These are phyloP conservation scores for Metarhizium guizhouense DNA, from an alignment of 2,329 filamentous ascomycete genomes.

Conservation along the genomic window DNA sequence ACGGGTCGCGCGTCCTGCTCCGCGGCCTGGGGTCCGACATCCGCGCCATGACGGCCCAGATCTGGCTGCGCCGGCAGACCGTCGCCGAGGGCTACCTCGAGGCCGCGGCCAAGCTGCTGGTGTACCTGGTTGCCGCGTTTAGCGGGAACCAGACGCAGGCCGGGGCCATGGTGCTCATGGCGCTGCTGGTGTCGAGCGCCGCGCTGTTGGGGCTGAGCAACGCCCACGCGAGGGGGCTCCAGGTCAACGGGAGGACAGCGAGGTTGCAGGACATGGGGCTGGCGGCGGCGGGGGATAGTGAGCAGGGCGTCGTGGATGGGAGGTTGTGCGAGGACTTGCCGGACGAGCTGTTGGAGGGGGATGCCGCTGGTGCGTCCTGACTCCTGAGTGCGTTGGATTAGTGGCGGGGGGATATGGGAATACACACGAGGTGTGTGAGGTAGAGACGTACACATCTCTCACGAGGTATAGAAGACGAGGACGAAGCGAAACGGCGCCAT, in stretches of 20 bases:
- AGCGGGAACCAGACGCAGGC: constrained; percentile 45
- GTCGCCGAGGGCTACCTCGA: constrained; percentile 41
- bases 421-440: background rate
- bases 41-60: constrained; percentile 47
- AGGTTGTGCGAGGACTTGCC: background rate
- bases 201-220: constrained; percentile 47
- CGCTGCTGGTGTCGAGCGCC: constrained; percentile 41
- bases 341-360: background rate
- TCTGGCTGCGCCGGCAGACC: constrained; percentile 46
- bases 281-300: background rate
- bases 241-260: constrained; percentile 42
- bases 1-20: constrained; percentile 42
- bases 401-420: background rate
- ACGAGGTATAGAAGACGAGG: too few relatives aligned
- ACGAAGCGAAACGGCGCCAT: background rate
- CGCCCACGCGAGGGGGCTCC: constrained; percentile 33
- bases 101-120: constrained; percentile 44
- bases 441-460: background rate
- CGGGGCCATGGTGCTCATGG: constrained; percentile 42
- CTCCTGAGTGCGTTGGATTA: too few relatives aligned
- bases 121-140: constrained; percentile 47
- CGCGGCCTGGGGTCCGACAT: constrained; percentile 46
- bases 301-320: constrained; percentile 1
- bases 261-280: constrained; percentile 12
- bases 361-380: background rate